phyloP scores from a whole-genome alignment of 2,329 filamentous ascomycete species.

The Colletotrichum sp. region DNA sequence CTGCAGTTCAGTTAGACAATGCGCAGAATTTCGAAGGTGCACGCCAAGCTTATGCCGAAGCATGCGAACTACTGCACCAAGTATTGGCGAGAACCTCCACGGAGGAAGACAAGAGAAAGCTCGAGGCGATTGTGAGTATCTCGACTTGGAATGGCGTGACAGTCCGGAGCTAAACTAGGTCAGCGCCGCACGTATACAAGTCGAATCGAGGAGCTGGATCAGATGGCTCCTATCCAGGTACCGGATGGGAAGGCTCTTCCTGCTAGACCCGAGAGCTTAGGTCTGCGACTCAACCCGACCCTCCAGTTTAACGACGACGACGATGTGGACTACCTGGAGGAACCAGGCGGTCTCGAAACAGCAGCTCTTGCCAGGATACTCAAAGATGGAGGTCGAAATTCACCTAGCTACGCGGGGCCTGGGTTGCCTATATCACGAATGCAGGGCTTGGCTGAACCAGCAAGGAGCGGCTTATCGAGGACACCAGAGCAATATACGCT shows the following conservation, averaged over 20 bases:
- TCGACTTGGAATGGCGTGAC: not conserved
- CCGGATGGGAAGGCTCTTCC: slow-evolving; percentile 78
- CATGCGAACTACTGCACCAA: slow-evolving; percentile 84
- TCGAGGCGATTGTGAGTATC: slow-evolving; percentile 86
- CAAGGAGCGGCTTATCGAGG: slow-evolving; percentile 18
- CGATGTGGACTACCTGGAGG: slow-evolving; percentile 47
- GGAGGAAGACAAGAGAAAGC: slow-evolving; percentile 86
- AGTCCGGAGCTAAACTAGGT: not conserved
- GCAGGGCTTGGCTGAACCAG: not conserved
- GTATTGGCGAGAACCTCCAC: slow-evolving; percentile 86
- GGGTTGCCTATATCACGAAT: slow-evolving; percentile 21
- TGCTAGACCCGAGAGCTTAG: slow-evolving; percentile 66
- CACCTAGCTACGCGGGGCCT: not conserved
- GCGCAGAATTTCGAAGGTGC: slow-evolving; percentile 93
- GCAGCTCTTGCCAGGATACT: slow-evolving; percentile 55
- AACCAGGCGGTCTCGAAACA: slow-evolving; percentile 53
- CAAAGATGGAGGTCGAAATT: not conserved
- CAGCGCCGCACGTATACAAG: slow-evolving; percentile 89
- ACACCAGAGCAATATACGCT: slow-evolving; percentile 36
- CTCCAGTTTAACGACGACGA: slow-evolving; percentile 39
- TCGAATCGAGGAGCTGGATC: slow-evolving; percentile 85
- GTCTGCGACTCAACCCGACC: slow-evolving; percentile 42
- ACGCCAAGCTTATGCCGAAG: slow-evolving; percentile 88
- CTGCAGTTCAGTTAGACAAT: slow-evolving; percentile 94
- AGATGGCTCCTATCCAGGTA: slow-evolving; percentile 62